Percentiles rank a stretch among this genome's conserved stretches.
These are phyloP conservation scores for Gossypium sturtianum DNA, from an alignment of 345 rosid species.

Conservation along the genomic window DNA sequence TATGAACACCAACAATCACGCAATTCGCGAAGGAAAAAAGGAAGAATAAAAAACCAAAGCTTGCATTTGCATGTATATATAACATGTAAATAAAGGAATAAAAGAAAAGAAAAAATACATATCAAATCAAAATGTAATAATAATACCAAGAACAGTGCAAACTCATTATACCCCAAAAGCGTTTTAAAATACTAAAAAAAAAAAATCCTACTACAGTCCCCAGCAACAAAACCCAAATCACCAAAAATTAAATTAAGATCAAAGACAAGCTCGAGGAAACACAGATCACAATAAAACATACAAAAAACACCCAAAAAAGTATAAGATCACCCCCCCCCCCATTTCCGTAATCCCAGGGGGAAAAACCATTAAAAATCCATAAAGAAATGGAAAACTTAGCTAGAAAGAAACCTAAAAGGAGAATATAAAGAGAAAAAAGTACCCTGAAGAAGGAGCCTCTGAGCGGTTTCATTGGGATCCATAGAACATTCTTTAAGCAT, in stretches of 20 bases:
- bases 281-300: constrained; percentile 7
- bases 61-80: not conserved
- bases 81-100: not conserved
- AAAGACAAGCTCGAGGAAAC: not conserved
- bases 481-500: constrained; percentile 83
- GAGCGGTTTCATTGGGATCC: constrained; percentile 89
- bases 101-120: not conserved
- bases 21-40: not conserved
- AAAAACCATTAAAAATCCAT: not conserved
- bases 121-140: constrained; percentile 13
- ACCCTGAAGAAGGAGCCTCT: constrained; percentile 73
- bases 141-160: constrained; percentile 7
- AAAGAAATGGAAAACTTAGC: not conserved
- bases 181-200: not conserved
- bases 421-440: not conserved
- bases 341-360: not conserved
- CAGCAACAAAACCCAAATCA: constrained; percentile 13
- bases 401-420: not conserved
- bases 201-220: not conserved
- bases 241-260: constrained; percentile 15
- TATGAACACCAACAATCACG: not conserved
- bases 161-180: constrained; percentile 10
- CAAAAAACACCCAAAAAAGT: not conserved
- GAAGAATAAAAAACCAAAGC: not conserved
- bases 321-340: constrained; percentile 11